Base-by-base conservation (phyloP, 2,329 filamentous ascomycete species). In the Madurella mycetomatis region DNA sequence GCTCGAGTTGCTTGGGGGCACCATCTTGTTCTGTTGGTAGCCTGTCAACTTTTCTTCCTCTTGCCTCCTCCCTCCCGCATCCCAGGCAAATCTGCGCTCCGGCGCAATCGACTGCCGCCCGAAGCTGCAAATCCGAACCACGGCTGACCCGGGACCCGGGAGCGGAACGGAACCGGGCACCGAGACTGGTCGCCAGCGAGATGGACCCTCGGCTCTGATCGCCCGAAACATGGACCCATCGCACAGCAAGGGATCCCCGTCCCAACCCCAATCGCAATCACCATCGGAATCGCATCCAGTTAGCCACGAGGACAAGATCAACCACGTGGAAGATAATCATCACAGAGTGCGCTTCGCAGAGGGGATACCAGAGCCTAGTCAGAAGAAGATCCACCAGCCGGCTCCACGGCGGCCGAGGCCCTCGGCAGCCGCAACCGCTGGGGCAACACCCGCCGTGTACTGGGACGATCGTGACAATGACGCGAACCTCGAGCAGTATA, bases 401-500 rank as follows among this genome's bases (percentile, higher is more conserved):
- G 39, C 34, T 2, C 30, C 54, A 11, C 13, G 32, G 2, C 37
- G 37, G 9, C 32, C 34, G 17, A 34, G 12, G 5, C 12, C 44
- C 39, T 13, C 41, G 13, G 37, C 41, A 43, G 40, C 16, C 44
- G 48, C 47, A 32, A 32, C 49, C 13, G 49, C 54, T 12, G 43
- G 50, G 5, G 25, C 46, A 30, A 42, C 59, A 31, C 64, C 66
- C 30, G 62, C 61, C 13, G 59, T 67, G 13, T 67, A 64, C 57
- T 69, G 66, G 66, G 57, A 56, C 52, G 54, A 62, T 32, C 48
- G 50, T 13, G 50, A 56, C 15, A 55, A 47, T 19, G 57, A 60
- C 37, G 49, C 60, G 41, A 64, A 64, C n/a, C 57, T 62, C 18
- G 62, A 62, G 1, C 63, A 67, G 19, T 71, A 66, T 55, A 75